phyloP scores from a whole-genome alignment of 208 protist genomes.

The Angomonas ambiguus region DNA sequence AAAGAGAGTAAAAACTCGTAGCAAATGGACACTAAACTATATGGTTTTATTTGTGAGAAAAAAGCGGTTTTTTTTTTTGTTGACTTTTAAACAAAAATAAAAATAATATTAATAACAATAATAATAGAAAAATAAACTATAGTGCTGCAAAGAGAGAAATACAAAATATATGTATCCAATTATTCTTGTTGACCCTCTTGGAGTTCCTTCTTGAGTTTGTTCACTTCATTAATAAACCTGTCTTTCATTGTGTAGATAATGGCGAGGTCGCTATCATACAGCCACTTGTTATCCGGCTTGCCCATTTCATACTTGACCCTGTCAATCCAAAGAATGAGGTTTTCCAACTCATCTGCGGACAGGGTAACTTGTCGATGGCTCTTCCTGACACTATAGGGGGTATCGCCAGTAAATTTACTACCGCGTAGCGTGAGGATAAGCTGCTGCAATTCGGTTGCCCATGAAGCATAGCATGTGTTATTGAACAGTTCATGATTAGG shows the following conservation, averaged over 20 bases:
- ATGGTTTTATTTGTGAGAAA: neutral
- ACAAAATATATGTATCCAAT: neutral
- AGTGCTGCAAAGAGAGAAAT: neutral
- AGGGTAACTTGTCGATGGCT: neutral
- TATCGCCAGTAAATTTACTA: neutral
- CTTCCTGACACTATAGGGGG: too few species aligned
- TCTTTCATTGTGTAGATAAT: slow-evolving; percentile 1
- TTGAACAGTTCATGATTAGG: neutral
- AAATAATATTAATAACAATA: neutral
- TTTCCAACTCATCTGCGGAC: neutral
- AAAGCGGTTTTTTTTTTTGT: neutral
- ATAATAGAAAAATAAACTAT: neutral
- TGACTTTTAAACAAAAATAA: neutral
- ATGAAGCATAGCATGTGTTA: neutral
- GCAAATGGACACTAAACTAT: too few species aligned
- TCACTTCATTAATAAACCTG: slow-evolving; percentile 4
- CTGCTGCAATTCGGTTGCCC: neutral
- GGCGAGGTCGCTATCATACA: slow-evolving; percentile 4
- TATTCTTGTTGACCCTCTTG: neutral
- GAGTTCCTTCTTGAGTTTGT: neutral
- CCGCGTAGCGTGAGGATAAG: neutral
- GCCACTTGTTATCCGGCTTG: slow-evolving; percentile 8
- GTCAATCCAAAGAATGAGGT: neutral
- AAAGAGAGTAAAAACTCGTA: too few species aligned
- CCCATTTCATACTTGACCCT: slow-evolving; percentile 13